phyloP scores from a whole-genome alignment of 2,329 filamentous ascomycete genomes.

The Exophiala mesophila region DNA sequence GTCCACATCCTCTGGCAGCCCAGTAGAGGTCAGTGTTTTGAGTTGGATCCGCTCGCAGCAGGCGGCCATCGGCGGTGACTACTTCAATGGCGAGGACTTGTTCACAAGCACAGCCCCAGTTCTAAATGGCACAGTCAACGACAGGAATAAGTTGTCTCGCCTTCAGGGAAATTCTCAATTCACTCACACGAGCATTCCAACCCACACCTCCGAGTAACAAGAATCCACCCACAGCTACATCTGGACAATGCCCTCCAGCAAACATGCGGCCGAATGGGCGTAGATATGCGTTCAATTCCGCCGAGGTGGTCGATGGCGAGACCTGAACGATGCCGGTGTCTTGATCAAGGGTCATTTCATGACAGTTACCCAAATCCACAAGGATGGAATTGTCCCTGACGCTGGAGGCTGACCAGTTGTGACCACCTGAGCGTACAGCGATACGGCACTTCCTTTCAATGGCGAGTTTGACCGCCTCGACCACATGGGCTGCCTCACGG shows the following conservation, averaged over 20 bases:
- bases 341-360: constrained; percentile 38
- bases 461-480: constrained; percentile 38
- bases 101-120: constrained; percentile 54
- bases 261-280: constrained; percentile 42
- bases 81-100: constrained; percentile 44
- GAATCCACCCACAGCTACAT: constrained; percentile 52
- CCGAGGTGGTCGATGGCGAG: constrained; percentile 47
- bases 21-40: constrained; percentile 47
- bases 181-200: constrained; percentile 47
- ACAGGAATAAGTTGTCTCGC: no score
- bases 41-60: constrained; percentile 34
- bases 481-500: constrained; percentile 33
- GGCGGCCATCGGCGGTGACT: constrained; percentile 42
- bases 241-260: constrained; percentile 50
- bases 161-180: background rate
- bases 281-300: constrained; percentile 26
- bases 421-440: constrained; percentile 47
- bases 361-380: constrained; percentile 39
- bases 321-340: constrained; percentile 37
- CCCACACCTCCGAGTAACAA: constrained; percentile 55
- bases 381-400: constrained; percentile 45
- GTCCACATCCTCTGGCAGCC: constrained; percentile 47
- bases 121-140: constrained; percentile 31
- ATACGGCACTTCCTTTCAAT: constrained; percentile 34
- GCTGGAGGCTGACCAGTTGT: constrained; percentile 49